A percentile compares a stretch with the other conserved stretches of the same genome.
Conservation (phyloP, 352 stramenopile species). For the Globisporangium rhizosaccharum region DNA sequence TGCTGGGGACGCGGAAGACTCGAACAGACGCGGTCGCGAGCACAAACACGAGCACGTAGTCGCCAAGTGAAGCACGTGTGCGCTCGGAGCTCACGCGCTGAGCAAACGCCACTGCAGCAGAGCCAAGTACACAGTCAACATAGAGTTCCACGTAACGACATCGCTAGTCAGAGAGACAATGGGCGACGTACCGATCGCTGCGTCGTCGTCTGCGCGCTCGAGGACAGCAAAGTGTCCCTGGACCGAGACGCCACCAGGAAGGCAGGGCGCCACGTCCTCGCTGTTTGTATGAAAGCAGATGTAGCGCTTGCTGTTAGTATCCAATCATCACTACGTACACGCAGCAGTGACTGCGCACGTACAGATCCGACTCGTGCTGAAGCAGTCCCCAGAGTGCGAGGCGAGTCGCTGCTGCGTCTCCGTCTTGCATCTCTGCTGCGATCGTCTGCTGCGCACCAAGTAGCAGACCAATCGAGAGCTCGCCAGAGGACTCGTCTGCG, state of each 20-base stretch:
- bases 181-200: conserved; percentile 2
- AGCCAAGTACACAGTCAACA: background rate
- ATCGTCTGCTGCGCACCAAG: background rate
- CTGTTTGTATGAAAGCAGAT: conserved; percentile 1
- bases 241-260: conserved; percentile 7
- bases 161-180: background rate
- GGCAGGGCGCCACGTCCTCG: background rate
- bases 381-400: conserved; percentile 11
- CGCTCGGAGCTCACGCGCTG: conserved; percentile 4
- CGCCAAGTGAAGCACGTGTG: background rate
- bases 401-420: background rate
- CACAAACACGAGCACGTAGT: conserved; percentile 20
- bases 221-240: conserved; percentile 10
- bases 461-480: conserved; percentile 7
- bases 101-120: background rate
- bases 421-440: background rate
- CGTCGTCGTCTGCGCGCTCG: conserved; percentile 4
- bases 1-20: conserved; percentile 5
- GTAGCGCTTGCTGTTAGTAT: background rate
- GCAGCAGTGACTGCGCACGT: background rate
- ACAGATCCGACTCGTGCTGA: conserved; percentile 6
- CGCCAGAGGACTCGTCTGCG: background rate
- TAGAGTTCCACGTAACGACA: background rate
- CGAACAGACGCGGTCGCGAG: conserved; percentile 14
- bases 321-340: background rate